Evolutionary conservation across 345 rosid species (phyloP).

Genomic region (Tarenaya hassleriana): DNA sequence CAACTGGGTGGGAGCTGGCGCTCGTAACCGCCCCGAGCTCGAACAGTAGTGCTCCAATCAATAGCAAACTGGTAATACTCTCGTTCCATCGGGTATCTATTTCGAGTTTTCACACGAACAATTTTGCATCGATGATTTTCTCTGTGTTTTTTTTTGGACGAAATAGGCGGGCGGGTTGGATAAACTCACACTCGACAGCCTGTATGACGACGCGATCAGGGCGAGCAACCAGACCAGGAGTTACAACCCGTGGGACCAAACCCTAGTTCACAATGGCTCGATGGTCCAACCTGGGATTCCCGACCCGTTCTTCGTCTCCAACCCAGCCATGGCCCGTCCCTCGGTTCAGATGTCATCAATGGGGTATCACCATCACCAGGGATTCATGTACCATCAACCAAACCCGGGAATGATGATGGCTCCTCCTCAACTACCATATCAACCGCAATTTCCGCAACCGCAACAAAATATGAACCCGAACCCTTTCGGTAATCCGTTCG

Average conservation of each 20-base stretch:
- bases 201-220: conserved; percentile 61
- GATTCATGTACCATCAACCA: conserved; percentile 28
- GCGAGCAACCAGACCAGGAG: too few species aligned
- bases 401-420: conserved; percentile 66
- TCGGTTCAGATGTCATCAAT: too few species aligned
- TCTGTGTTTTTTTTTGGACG: conserved; percentile 6
- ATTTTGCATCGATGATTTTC: conserved; percentile 3
- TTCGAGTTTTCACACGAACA: conserved; percentile 1
- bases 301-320: too few species aligned
- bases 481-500: conserved; percentile 32
- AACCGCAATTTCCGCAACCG: conserved; percentile 11
- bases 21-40: conserved; percentile 84
- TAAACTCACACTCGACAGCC: conserved; percentile 80
- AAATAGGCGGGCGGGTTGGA: conserved; percentile 89
- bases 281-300: too few species aligned
- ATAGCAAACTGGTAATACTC: conserved; percentile 63
- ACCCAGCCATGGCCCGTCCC: too few species aligned
- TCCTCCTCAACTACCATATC: conserved; percentile 23
- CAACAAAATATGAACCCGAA: conserved; percentile 26
- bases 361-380: conserved; percentile 10
- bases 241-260: too few species aligned
- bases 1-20: conserved; percentile 92
- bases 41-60: conserved; percentile 45
- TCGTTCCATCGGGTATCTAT: not conserved
- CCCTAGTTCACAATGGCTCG: too few species aligned